phyloP scores from a whole-genome alignment of 2,329 filamentous ascomycete genomes.

The Cladorrhinum sp. region DNA sequence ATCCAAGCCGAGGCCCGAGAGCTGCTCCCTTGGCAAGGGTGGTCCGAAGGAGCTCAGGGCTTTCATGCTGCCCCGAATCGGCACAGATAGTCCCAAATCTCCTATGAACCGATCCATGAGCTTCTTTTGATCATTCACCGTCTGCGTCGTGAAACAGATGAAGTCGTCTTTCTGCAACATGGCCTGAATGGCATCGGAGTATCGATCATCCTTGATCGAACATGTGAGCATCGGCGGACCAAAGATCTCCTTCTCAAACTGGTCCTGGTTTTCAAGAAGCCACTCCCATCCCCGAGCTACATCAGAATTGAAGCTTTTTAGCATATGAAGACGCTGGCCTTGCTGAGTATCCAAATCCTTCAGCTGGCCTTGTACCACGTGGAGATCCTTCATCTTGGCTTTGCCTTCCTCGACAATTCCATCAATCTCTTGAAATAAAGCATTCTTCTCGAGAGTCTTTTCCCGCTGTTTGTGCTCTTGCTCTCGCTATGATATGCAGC shows the following conservation, averaged over 20 bases:
- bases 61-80: conserved; percentile 61
- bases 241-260: conserved; percentile 74
- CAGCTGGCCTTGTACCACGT: conserved; percentile 47
- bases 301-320: conserved; percentile 60
- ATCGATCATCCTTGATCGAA: conserved; percentile 69
- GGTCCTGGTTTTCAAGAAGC: conserved; percentile 67
- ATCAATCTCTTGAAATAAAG: conserved; percentile 28
- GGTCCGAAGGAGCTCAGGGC: conserved; percentile 53
- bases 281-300: conserved; percentile 73
- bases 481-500: conserved; percentile 46
- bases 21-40: conserved; percentile 53
- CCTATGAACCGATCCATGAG: conserved; percentile 64
- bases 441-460: conserved; percentile 39
- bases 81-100: conserved; percentile 65
- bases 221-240: conserved; percentile 79
- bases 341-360: conserved; percentile 66
- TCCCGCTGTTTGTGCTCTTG: conserved; percentile 57
- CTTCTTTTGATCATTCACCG: conserved; percentile 67
- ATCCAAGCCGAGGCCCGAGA: conserved; percentile 65
- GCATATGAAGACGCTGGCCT: conserved; percentile 67
- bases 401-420: conserved; percentile 41
- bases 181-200: conserved; percentile 55
- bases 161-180: conserved; percentile 52
- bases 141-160: conserved; percentile 74
- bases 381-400: conserved; percentile 35